Conservation (phyloP, 352 stramenopile genomes). For the Pythium aquatile region DNA sequence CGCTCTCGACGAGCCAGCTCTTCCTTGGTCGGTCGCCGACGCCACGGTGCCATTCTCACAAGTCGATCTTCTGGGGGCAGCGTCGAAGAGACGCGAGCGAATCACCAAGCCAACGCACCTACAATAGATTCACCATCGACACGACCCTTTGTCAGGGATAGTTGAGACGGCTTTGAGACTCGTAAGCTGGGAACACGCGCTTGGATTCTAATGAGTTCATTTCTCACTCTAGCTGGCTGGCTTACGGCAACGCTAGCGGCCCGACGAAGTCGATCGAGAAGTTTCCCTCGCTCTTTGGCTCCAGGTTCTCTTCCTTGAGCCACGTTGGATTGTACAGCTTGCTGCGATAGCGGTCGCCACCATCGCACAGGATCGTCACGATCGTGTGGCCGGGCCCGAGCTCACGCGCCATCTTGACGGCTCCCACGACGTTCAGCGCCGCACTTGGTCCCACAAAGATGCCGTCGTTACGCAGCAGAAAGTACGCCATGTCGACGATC, state of each 20-base stretch:
- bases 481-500: constrained; percentile 93
- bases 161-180: no score
- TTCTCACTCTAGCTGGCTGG: no score
- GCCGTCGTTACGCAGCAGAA: constrained; percentile 87
- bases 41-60: constrained; percentile 3
- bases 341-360: constrained; percentile 74
- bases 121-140: neutral
- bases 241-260: constrained; percentile 13
- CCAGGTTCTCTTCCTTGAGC: constrained; percentile 58
- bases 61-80: neutral
- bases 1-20: constrained; percentile 14
- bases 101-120: neutral
- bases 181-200: neutral
- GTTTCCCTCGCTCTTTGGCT: constrained; percentile 17
- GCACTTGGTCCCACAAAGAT: constrained; percentile 91
- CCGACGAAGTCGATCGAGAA: constrained; percentile 31
- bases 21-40: constrained; percentile 18
- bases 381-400: constrained; percentile 68
- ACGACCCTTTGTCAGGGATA: no score
- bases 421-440: constrained; percentile 74
- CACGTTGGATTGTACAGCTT: constrained; percentile 82
- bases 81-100: constrained; percentile 1
- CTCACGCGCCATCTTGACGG: constrained; percentile 75
- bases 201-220: neutral
- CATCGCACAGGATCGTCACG: constrained; percentile 83